Evolutionary conservation across 2,329 filamentous ascomycete species (phyloP).

Genomic region (Sporothrix pallida): DNA sequence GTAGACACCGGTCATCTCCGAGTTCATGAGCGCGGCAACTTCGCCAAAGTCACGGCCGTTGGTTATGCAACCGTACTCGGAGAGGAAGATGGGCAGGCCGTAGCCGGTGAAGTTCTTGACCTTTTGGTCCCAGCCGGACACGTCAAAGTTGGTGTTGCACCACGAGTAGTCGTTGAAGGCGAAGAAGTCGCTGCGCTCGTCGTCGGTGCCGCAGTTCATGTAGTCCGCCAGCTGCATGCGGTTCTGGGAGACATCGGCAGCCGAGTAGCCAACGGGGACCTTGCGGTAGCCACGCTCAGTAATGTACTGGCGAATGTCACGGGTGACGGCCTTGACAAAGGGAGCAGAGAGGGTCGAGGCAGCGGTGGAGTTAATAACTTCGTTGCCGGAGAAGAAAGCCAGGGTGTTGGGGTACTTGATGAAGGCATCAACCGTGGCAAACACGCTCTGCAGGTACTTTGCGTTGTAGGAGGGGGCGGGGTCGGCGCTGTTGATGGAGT

Average conservation of each 20-base stretch:
- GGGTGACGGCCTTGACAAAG: constrained; percentile 78
- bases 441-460: constrained; percentile 81
- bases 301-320: constrained; percentile 77
- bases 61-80: constrained; percentile 88
- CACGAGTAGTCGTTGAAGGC: constrained; percentile 90
- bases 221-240: constrained; percentile 85
- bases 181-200: constrained; percentile 86
- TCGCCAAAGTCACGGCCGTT: constrained; percentile 84
- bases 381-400: constrained; percentile 83
- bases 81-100: constrained; percentile 89
- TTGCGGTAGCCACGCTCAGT: constrained; percentile 64
- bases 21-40: constrained; percentile 77
- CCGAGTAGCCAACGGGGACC: constrained; percentile 77
- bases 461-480: constrained; percentile 84
- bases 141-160: constrained; percentile 74
- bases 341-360: constrained; percentile 69
- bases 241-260: constrained; percentile 83
- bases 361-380: constrained; percentile 73
- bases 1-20: constrained; percentile 86
- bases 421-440: constrained; percentile 87
- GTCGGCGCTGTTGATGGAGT: constrained; percentile 80
- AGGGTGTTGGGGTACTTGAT: constrained; percentile 83
- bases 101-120: constrained; percentile 87
- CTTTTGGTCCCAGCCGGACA: constrained; percentile 84
- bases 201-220: constrained; percentile 90